Conservation (phyloP, 1,139 yeast genomes). For the Casaregolazyma lundiana region DNA sequence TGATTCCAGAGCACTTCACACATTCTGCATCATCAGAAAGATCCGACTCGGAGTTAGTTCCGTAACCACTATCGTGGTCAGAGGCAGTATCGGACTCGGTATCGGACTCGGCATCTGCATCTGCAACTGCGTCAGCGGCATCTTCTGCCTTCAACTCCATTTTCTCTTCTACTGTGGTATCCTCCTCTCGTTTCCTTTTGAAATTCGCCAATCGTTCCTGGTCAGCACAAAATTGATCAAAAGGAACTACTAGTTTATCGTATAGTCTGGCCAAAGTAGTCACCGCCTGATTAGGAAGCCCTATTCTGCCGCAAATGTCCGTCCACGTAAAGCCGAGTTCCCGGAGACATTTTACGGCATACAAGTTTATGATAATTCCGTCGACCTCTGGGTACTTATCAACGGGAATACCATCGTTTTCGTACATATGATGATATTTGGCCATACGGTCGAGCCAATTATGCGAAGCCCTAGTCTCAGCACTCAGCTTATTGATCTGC, state of each 20-base stretch:
- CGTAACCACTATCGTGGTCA: slow-evolving; percentile 5
- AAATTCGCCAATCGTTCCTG: background rate
- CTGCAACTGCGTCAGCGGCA: background rate
- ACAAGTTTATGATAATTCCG: slow-evolving; percentile 28
- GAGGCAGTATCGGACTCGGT: background rate
- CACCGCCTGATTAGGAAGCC: background rate
- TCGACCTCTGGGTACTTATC: slow-evolving; percentile 30
- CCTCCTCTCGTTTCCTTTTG: background rate
- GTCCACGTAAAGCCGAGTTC: slow-evolving; percentile 10
- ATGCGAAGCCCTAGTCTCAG: slow-evolving; percentile 33
- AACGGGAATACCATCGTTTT: slow-evolving; percentile 16
- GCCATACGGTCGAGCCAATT: slow-evolving; percentile 35
- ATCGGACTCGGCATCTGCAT: background rate
- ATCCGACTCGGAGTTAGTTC: slow-evolving; percentile 3
- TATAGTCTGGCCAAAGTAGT: background rate
- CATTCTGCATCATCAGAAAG: slow-evolving; percentile 7
- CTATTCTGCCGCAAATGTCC: slow-evolving; percentile 2
- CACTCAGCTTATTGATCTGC: slow-evolving; percentile 42
- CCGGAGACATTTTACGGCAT: slow-evolving; percentile 23
- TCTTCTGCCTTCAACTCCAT: background rate
- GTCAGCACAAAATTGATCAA: slow-evolving; percentile 2
- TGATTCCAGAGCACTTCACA: background rate
- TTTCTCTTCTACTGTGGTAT: background rate
- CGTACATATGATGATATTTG: slow-evolving; percentile 30
- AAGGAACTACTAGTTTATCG: slow-evolving; percentile 2